phyloP scores from a whole-genome alignment of 345 rosid genomes.

The Tarenaya hassleriana region DNA sequence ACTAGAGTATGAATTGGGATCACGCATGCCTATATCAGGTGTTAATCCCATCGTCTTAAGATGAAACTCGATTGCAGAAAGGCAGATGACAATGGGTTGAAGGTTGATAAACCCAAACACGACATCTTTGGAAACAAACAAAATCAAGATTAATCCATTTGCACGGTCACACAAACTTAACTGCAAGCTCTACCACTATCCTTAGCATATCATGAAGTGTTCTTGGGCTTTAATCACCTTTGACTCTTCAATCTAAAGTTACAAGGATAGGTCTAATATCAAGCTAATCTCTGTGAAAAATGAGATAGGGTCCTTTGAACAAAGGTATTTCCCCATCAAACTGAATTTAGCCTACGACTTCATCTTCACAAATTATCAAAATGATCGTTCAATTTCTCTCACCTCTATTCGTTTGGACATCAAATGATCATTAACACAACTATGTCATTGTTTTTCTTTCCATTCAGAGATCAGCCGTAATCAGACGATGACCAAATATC shows the following conservation, averaged over 20 bases:
- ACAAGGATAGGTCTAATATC: neutral
- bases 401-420: neutral
- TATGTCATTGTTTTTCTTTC: neutral
- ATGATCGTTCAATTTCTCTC: neutral
- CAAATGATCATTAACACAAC: neutral
- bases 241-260: too few relatives aligned
- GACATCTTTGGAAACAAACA: too few relatives aligned
- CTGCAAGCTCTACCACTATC: too few relatives aligned
- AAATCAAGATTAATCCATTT: too few relatives aligned
- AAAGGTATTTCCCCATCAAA: neutral
- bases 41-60: too few relatives aligned
- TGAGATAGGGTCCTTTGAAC: neutral
- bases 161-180: too few relatives aligned
- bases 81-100: too few relatives aligned
- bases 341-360: neutral
- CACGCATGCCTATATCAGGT: too few relatives aligned
- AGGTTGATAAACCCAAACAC: too few relatives aligned
- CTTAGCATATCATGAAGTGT: neutral
- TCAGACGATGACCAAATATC: too few relatives aligned
- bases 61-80: too few relatives aligned
- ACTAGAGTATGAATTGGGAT: neutral
- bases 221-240: neutral
- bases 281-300: neutral
- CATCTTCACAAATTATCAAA: neutral
- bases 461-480: too few relatives aligned